A percentile compares a stretch with the other conserved stretches of the same genome.
phyloP scores from a whole-genome alignment of 148 eudicot species.

The Silene conica region DNA sequence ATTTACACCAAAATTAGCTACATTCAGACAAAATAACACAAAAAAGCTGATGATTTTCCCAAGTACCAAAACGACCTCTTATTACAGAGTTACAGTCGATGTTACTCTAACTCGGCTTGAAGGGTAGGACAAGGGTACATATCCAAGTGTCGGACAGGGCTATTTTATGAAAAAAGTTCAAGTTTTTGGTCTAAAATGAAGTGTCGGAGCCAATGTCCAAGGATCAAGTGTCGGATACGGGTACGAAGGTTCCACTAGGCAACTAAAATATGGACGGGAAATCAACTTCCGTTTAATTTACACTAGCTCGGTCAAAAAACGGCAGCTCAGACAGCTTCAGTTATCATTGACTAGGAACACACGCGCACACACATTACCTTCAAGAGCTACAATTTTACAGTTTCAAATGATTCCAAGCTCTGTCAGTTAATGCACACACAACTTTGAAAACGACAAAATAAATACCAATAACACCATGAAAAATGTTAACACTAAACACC shows the following conservation, averaged over 20 bases:
- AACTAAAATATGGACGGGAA: not conserved
- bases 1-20: not conserved
- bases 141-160: no score
- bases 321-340: not conserved
- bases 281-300: not conserved
- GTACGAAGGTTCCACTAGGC: no score
- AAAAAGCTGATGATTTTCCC: not conserved
- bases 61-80: not conserved
- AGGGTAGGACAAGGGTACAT: no score
- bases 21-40: not conserved
- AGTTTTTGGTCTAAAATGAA: no score
- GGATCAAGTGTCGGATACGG: no score
- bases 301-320: not conserved
- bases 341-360: not conserved
- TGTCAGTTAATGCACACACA: not conserved
- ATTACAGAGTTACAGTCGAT: not conserved
- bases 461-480: no score
- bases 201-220: no score
- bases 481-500: not conserved
- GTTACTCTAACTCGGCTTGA: no score
- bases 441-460: no score
- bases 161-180: no score
- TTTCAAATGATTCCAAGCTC: not conserved
- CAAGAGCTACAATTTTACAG: no score
- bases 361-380: not conserved